phyloP scores from a whole-genome alignment of 2,329 filamentous ascomycete species.

The Paramyrothecium sp. region DNA sequence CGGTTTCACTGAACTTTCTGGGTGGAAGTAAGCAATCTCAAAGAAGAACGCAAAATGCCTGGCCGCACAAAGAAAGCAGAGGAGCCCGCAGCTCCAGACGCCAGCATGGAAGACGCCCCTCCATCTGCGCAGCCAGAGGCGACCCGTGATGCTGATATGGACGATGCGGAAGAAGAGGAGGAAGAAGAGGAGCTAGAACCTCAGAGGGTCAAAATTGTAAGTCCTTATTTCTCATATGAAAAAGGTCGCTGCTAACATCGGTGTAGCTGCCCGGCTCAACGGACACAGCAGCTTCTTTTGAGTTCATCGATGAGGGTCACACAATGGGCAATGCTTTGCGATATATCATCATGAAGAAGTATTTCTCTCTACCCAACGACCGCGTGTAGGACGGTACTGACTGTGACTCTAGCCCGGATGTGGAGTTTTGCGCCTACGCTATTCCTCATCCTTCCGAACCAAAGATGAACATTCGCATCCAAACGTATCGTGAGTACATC shows the following conservation, averaged over 20 bases:
- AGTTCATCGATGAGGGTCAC: conserved; percentile 91
- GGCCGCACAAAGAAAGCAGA: conserved; percentile 35
- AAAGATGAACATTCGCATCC: conserved; percentile 96
- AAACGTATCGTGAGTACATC: conserved; percentile 78
- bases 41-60: conserved; percentile 32
- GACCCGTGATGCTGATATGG: conserved; percentile 33
- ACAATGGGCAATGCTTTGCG: conserved; percentile 91
- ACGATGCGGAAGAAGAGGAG: conserved; percentile 43
- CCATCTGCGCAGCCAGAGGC: conserved; percentile 33
- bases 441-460: conserved; percentile 95
- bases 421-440: conserved; percentile 97
- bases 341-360: conserved; percentile 99
- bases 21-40: no score
- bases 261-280: conserved; percentile 76
- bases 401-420: conserved; percentile 68
- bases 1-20: no score
- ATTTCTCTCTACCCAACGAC: conserved; percentile 26
- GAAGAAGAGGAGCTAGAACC: conserved; percentile 46
- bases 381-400: conserved; percentile 1
- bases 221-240: conserved; percentile 11
- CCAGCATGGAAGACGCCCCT: conserved; percentile 44
- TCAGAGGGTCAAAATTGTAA: conserved; percentile 63
- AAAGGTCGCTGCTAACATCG: conserved; percentile 7
- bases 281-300: conserved; percentile 89
- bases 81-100: conserved; percentile 28